Percentiles rank a stretch among this genome's conserved stretches.
Evolutionary conservation across 257 asterid species (phyloP).

Genomic region (Przewalskia tangutica): DNA sequence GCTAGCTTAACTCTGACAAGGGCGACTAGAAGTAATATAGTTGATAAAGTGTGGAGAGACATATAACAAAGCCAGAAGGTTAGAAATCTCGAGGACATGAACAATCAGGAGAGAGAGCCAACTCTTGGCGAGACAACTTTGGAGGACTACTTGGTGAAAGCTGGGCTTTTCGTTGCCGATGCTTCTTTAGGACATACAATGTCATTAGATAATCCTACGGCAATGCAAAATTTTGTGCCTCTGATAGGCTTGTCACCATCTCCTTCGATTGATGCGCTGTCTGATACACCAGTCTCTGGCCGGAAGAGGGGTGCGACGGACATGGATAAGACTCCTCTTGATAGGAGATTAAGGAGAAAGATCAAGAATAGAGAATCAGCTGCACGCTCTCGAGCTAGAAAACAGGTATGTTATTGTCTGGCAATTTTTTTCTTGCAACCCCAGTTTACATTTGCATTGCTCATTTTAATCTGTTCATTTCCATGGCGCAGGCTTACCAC

Average conservation of each 20-base stretch:
- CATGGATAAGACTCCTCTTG: constrained; percentile 53
- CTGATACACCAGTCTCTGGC: constrained; percentile 51
- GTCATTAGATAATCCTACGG: constrained; percentile 45
- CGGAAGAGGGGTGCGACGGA: constrained; percentile 46
- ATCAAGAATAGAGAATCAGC: constrained; percentile 89
- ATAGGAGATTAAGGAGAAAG: constrained; percentile 73
- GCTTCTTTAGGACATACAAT: constrained; percentile 44
- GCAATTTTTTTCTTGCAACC: neutral
- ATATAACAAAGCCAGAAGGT: constrained; percentile 40
- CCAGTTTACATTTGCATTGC: neutral
- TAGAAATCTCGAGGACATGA: constrained; percentile 23
- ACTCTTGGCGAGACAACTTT: constrained; percentile 53
- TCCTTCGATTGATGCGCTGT: constrained; percentile 44
- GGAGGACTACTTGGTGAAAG: constrained; percentile 74
- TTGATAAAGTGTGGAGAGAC: constrained; percentile 64
- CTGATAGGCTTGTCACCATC: constrained; percentile 50
- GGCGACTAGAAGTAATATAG: constrained; percentile 52
- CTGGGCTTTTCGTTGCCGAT: constrained; percentile 52
- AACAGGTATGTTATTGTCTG: constrained; percentile 50
- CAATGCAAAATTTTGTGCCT: constrained; percentile 31
- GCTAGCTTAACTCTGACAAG: constrained; percentile 47
- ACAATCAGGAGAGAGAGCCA: constrained; percentile 15
- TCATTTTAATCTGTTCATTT: neutral
- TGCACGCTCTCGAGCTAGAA: constrained; percentile 89
- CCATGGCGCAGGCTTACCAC: constrained; percentile 60